These are phyloP conservation scores for Ceraceosorus guamensis DNA, from an alignment of 1,284 basidiomycete species.

Conservation along the genomic window DNA sequence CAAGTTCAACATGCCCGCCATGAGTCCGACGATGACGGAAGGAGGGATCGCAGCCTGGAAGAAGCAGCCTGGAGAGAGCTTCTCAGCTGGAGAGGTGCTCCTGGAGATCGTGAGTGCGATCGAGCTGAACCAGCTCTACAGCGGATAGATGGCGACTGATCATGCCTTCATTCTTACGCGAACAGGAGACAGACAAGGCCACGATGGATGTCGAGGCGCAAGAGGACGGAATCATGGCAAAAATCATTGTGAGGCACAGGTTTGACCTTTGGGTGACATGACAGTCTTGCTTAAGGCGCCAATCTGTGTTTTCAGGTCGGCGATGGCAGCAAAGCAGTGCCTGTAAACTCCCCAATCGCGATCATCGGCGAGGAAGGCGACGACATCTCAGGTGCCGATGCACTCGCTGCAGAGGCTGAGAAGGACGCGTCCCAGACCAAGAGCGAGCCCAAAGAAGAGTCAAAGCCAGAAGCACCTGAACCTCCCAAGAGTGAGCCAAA, in stretches of 20 bases:
- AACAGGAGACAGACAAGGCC: slow-evolving; percentile 45
- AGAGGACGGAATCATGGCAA: slow-evolving; percentile 51
- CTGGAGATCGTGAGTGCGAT: slow-evolving; percentile 28
- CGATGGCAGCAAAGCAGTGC: slow-evolving; percentile 45
- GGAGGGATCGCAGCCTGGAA: slow-evolving; percentile 46
- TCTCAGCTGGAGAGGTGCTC: slow-evolving; percentile 47
- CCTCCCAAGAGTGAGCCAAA: slow-evolving; percentile 53
- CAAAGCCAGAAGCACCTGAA: slow-evolving; percentile 10
- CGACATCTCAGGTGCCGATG: slow-evolving; percentile 47
- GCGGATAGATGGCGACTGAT: slow-evolving; percentile 7
- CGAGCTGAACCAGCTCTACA: too few species aligned
- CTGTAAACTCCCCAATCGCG: slow-evolving; percentile 49
- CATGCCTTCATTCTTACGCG: too few species aligned
- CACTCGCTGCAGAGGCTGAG: slow-evolving; percentile 22
- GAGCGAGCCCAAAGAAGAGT: slow-evolving; percentile 4
- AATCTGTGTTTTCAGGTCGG: slow-evolving; percentile 14
- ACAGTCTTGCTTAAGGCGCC: too few species aligned
- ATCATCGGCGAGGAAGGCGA: slow-evolving; percentile 51
- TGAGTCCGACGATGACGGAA: slow-evolving; percentile 47
- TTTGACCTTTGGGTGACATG: too few species aligned
- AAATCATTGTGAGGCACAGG: slow-evolving; percentile 41
- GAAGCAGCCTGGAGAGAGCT: slow-evolving; percentile 49
- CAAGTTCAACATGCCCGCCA: slow-evolving; percentile 45
- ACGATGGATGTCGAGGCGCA: slow-evolving; percentile 52
- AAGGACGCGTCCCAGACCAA: background rate